A percentile compares a stretch with the other conserved stretches of the same genome.
phyloP scores from a whole-genome alignment of 2,329 filamentous ascomycete species.

The Microdochium trichocladiopsis region DNA sequence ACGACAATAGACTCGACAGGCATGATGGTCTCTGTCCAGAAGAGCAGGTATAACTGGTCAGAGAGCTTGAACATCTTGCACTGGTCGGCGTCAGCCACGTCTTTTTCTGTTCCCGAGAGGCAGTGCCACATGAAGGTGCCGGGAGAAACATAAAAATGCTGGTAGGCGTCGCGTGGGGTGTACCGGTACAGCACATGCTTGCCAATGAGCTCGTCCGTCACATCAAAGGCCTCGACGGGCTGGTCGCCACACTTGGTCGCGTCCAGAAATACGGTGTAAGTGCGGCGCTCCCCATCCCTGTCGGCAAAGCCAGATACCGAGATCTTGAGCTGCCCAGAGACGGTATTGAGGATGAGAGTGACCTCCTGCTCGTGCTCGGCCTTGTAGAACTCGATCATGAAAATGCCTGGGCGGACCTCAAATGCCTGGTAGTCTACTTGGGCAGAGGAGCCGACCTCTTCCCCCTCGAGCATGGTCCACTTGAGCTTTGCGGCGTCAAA shows the following conservation, averaged over 20 bases:
- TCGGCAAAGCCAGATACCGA: neutral
- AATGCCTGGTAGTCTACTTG: neutral
- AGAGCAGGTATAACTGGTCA: slow-evolving; percentile 1
- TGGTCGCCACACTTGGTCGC: neutral
- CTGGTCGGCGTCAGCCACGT: neutral
- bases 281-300: neutral
- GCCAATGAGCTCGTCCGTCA: neutral
- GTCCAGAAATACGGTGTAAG: neutral
- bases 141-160: neutral
- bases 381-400: neutral
- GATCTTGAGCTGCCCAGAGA: neutral
- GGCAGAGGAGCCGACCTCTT: neutral
- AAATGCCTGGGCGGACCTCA: neutral
- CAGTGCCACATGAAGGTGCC: neutral
- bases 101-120: neutral
- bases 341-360: neutral
- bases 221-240: neutral
- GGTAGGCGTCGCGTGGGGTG: neutral
- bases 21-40: slow-evolving; percentile 3
- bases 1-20: slow-evolving; percentile 3
- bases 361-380: neutral
- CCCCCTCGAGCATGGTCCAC: neutral
- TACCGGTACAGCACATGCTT: neutral
- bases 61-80: neutral
- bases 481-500: neutral